Conservation (phyloP, 2,329 filamentous ascomycete genomes). For the Diplodia corticola region DNA sequence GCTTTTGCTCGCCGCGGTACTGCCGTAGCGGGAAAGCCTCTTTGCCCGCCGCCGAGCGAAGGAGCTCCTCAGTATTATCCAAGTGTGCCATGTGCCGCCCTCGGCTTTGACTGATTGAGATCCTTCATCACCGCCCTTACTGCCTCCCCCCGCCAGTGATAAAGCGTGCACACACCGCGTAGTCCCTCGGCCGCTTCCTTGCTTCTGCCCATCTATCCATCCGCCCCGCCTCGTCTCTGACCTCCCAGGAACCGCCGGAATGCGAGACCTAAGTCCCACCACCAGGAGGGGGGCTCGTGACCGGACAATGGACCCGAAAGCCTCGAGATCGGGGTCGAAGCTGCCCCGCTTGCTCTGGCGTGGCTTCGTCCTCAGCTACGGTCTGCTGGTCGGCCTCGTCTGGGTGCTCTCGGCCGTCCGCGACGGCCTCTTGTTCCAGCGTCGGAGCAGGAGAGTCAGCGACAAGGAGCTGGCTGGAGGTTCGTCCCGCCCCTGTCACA, state of each 20-base stretch:
- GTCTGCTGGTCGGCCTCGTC: slow-evolving; percentile 31
- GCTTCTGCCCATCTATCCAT: neutral
- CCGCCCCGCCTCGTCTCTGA: neutral
- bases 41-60: neutral
- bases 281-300: slow-evolving; percentile 1
- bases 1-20: neutral
- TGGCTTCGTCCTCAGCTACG: slow-evolving; percentile 31
- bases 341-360: neutral
- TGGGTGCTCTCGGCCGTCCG: slow-evolving; percentile 31
- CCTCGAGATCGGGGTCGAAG: neutral
- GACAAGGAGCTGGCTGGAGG: slow-evolving; percentile 33
- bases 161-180: neutral
- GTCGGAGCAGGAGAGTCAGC: slow-evolving; percentile 30
- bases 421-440: slow-evolving; percentile 34
- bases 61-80: neutral
- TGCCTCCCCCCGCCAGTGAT: neutral
- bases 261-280: neutral
- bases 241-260: neutral
- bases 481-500: slow-evolving; percentile 24
- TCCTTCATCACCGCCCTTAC: neutral
- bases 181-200: neutral
- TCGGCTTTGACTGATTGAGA: neutral
- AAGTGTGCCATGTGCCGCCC: slow-evolving; percentile 6
- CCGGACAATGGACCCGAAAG: neutral
- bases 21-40: slow-evolving; percentile 9